phyloP scores from a whole-genome alignment of 2,329 filamentous ascomycete genomes.

The Intubia oerlemansii region DNA sequence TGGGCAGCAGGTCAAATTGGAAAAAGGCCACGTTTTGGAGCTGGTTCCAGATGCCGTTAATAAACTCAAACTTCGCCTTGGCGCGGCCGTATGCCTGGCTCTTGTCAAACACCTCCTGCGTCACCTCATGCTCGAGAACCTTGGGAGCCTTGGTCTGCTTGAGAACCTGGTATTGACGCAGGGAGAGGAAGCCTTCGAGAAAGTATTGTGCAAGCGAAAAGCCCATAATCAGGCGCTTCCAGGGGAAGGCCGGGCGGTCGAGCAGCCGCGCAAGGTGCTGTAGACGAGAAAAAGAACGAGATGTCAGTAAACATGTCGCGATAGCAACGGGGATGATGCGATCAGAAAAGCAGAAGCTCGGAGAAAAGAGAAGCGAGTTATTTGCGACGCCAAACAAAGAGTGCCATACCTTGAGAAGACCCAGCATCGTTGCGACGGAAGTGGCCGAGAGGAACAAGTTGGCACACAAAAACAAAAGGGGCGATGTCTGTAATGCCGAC shows the following conservation, averaged over 20 bases:
- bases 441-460: no score
- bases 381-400: no score
- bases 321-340: neutral
- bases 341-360: no score
- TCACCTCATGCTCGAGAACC: slow-evolving; percentile 73
- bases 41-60: slow-evolving; percentile 66
- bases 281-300: neutral
- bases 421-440: slow-evolving; percentile 16
- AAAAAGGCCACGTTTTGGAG: slow-evolving; percentile 78
- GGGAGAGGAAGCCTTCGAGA: slow-evolving; percentile 73
- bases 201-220: slow-evolving; percentile 85
- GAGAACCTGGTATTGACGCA: slow-evolving; percentile 77
- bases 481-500: no score
- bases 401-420: slow-evolving; percentile 19
- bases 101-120: slow-evolving; percentile 81
- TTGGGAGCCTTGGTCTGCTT: slow-evolving; percentile 62
- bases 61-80: slow-evolving; percentile 75
- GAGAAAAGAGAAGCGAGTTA: no score
- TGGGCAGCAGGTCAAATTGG: slow-evolving; percentile 75
- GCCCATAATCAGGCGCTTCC: slow-evolving; percentile 89
- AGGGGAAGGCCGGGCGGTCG: slow-evolving; percentile 83
- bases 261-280: slow-evolving; percentile 64
- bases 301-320: no score
- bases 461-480: no score
- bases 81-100: slow-evolving; percentile 90